Evolutionary conservation across 1,284 basidiomycete genomes (phyloP).

Genomic region (Heterobasidion parviporum): DNA sequence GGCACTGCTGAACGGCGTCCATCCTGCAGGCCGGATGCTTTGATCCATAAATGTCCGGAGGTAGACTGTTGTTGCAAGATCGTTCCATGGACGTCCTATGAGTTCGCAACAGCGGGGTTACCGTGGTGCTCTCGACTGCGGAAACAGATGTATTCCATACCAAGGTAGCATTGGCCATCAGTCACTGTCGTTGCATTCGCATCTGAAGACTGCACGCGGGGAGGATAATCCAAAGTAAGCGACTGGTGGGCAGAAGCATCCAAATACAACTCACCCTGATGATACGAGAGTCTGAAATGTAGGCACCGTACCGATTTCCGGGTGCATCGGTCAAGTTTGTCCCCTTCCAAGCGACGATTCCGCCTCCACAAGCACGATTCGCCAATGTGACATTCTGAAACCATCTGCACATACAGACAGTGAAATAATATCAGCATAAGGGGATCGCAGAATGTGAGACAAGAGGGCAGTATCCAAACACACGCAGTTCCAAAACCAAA

Average conservation of each 20-base stretch:
- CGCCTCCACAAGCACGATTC: constrained; percentile 56
- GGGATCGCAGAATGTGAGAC: not conserved
- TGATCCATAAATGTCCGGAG: constrained; percentile 52
- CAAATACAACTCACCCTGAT: constrained; percentile 31
- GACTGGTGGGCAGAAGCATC: not conserved
- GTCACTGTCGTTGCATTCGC: constrained; percentile 42
- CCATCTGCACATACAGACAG: constrained; percentile 30
- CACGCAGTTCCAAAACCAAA: constrained; percentile 54
- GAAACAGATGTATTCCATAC: constrained; percentile 16
- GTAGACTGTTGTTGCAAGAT: constrained; percentile 46
- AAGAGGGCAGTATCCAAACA: constrained; percentile 10
- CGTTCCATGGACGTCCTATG: constrained; percentile 56
- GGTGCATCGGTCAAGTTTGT: constrained; percentile 44
- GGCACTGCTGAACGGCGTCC: constrained; percentile 38
- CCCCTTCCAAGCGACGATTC: constrained; percentile 55
- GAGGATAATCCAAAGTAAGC: not conserved
- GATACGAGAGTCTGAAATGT: constrained; percentile 48
- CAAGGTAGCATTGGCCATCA: constrained; percentile 40
- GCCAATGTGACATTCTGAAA: constrained; percentile 53
- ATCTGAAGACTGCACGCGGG: constrained; percentile 43
- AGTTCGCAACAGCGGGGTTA: not conserved
- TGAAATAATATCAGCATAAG: not conserved
- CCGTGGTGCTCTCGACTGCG: not conserved
- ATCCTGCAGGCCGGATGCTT: constrained; percentile 43
- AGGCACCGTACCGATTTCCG: constrained; percentile 50